A percentile compares a stretch with the other conserved stretches of the same genome.
Conservation (phyloP, 495 filamentous ascomycete species). For the Penicillium turbatum region DNA sequence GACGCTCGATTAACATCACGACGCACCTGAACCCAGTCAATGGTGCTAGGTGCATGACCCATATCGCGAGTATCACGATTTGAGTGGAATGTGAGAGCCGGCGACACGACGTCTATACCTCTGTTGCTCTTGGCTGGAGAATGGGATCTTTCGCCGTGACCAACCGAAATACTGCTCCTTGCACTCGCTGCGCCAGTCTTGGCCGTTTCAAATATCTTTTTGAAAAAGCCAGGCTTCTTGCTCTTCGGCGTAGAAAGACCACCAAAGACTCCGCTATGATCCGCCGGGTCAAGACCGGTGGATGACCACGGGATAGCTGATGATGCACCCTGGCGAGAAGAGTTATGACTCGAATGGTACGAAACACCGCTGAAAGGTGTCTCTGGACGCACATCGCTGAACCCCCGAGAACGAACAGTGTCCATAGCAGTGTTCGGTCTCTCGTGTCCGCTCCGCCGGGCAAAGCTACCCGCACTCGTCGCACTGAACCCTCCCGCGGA, state of each 20-base stretch:
- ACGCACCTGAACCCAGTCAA: slow-evolving; percentile 94
- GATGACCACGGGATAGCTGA: slow-evolving; percentile 47
- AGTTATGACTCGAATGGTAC: slow-evolving; percentile 79
- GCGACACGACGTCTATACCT: slow-evolving; percentile 33
- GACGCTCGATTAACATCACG: slow-evolving; percentile 94
- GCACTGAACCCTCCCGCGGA: slow-evolving; percentile 90
- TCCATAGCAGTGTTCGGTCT: slow-evolving; percentile 53
- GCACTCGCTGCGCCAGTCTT: slow-evolving; percentile 90
- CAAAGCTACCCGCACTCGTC: slow-evolving; percentile 90
- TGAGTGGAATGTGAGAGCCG: slow-evolving; percentile 28
- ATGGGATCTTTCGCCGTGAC: slow-evolving; percentile 48
- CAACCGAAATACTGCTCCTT: slow-evolving; percentile 73
- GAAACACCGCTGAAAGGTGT: slow-evolving; percentile 73
- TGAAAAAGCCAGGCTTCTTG: slow-evolving; percentile 93
- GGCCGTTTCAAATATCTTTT: slow-evolving; percentile 90
- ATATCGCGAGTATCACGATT: slow-evolving; percentile 59
- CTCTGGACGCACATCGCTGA: slow-evolving; percentile 56
- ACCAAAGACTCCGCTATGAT: slow-evolving; percentile 57
- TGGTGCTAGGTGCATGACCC: slow-evolving; percentile 54
- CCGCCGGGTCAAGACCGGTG: slow-evolving; percentile 34
- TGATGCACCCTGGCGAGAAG: slow-evolving; percentile 51
- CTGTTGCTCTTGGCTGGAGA: slow-evolving; percentile 47
- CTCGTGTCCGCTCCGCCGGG: slow-evolving; percentile 53
- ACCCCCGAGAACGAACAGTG: slow-evolving; percentile 36
- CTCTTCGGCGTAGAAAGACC: slow-evolving; percentile 82